These are phyloP conservation scores for Ettlia oleoabundans DNA, from an alignment of 139 green algal species.

Conservation along the genomic window DNA sequence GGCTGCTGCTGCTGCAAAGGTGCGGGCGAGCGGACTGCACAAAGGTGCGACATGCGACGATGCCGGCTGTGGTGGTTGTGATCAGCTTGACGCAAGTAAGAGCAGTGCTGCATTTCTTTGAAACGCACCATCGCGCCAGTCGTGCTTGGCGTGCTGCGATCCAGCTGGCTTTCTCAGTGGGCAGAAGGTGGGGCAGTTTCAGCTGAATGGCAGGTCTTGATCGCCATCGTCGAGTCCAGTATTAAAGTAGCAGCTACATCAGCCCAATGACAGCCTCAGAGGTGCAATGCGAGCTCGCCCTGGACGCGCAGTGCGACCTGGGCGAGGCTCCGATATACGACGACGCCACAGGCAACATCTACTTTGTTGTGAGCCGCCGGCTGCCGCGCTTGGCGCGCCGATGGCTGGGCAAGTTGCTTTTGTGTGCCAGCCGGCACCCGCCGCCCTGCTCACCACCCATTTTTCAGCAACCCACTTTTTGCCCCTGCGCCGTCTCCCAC, in stretches of 20 bases:
- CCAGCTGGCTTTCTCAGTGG: no score
- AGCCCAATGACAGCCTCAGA: not conserved
- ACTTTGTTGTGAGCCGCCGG: conserved; percentile 51
- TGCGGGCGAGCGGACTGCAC: not conserved
- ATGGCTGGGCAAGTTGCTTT: not conserved
- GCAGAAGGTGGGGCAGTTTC: no score
- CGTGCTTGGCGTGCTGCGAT: no score
- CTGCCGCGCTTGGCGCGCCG: not conserved
- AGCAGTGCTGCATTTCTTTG: no score
- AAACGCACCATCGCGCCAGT: no score
- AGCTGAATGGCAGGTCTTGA: no score
- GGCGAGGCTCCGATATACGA: conserved; percentile 58
- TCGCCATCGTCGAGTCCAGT: not conserved
- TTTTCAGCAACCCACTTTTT: not conserved
- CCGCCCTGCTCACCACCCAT: not conserved
- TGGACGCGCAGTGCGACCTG: conserved; percentile 46
- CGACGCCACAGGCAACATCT: conserved; percentile 40
- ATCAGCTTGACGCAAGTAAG: no score
- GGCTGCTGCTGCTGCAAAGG: not conserved
- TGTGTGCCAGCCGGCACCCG: not conserved
- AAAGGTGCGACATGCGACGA: not conserved
- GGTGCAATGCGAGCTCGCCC: conserved; percentile 34
- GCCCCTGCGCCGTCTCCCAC: not conserved
- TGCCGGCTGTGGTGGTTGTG: no score
- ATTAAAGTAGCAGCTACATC: not conserved